These are phyloP conservation scores for Anastatica hierochuntica DNA, from an alignment of 345 rosid genomes.

Conservation along the genomic window DNA sequence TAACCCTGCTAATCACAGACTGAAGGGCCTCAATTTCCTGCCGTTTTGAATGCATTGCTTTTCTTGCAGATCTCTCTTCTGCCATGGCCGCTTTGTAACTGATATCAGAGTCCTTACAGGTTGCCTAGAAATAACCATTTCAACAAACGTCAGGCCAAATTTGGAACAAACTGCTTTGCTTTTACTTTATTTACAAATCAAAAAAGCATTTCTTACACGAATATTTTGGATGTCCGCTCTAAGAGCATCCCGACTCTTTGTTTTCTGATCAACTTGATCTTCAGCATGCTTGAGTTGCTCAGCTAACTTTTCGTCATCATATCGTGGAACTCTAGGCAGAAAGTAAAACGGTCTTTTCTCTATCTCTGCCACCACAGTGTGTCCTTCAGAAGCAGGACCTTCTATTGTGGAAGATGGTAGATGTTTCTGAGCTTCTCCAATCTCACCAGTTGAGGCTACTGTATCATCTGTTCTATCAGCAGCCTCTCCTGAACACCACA, in stretches of 20 bases:
- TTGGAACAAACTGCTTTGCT: conserved; percentile 10
- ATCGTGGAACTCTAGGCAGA: conserved; percentile 56
- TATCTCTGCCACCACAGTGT: conserved; percentile 27
- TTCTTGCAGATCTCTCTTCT: conserved; percentile 56
- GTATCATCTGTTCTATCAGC: conserved; percentile 17
- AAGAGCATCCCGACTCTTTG: conserved; percentile 51
- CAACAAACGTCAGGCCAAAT: conserved; percentile 9
- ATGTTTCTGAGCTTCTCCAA: conserved; percentile 17
- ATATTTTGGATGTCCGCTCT: conserved; percentile 35
- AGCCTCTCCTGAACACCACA: conserved; percentile 15
- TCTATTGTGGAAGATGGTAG: conserved; percentile 23
- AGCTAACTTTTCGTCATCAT: conserved; percentile 38
- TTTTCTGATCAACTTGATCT: conserved; percentile 48
- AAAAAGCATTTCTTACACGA: conserved; percentile 34
- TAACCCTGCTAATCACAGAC: conserved; percentile 38
- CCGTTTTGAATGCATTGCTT: conserved; percentile 44
- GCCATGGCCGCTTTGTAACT: conserved; percentile 34
- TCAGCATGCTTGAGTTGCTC: conserved; percentile 50
- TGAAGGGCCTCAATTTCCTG: conserved; percentile 61
- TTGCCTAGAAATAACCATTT: conserved; percentile 33
- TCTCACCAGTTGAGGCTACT: conserved; percentile 1
- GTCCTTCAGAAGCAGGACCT: conserved; percentile 35
- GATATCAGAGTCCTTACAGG: conserved; percentile 32
- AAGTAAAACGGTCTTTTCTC: conserved; percentile 44
- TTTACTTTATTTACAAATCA: neutral